Percentiles rank a stretch among this genome's conserved stretches.
Conservation (phyloP, 2,329 filamentous ascomycete species). For the Colletotrichum sp. region DNA sequence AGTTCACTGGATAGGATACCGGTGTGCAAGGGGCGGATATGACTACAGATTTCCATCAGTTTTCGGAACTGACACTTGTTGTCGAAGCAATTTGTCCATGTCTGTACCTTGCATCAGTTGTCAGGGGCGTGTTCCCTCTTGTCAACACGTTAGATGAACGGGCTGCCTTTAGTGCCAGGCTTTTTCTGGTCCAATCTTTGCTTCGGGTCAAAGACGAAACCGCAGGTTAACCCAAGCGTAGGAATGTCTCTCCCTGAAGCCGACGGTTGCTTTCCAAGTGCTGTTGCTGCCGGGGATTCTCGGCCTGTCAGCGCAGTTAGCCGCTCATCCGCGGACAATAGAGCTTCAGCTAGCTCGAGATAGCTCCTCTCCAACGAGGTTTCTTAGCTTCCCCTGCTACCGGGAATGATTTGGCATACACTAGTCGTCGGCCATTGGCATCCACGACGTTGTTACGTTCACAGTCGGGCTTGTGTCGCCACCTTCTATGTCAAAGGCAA, state of each 20-base stretch:
- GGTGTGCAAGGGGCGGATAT: conserved; percentile 16
- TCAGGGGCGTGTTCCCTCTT: not conserved
- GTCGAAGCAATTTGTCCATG: not conserved
- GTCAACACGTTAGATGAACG: not conserved
- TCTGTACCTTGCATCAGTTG: not conserved
- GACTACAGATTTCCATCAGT: not conserved
- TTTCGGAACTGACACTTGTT: not conserved
- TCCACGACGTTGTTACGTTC: not conserved
- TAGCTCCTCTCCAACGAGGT: not conserved
- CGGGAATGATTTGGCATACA: not conserved
- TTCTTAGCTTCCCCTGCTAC: not conserved
- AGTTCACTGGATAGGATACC: not conserved
- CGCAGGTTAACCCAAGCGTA: not conserved
- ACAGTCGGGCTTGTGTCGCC: not conserved
- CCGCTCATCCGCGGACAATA: not conserved
- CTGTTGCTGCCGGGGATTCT: not conserved
- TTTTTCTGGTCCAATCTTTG: not conserved
- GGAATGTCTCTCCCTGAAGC: not conserved
- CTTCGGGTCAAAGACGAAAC: not conserved
- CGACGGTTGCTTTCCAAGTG: not conserved
- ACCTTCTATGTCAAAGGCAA: not conserved
- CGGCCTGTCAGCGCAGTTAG: not conserved
- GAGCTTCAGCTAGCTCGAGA: not conserved
- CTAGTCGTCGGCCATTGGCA: not conserved
- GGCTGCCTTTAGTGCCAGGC: not conserved